Base-by-base conservation (phyloP, 192 early-diverging fungal genomes). In the Entomortierella chlamydospora region DNA sequence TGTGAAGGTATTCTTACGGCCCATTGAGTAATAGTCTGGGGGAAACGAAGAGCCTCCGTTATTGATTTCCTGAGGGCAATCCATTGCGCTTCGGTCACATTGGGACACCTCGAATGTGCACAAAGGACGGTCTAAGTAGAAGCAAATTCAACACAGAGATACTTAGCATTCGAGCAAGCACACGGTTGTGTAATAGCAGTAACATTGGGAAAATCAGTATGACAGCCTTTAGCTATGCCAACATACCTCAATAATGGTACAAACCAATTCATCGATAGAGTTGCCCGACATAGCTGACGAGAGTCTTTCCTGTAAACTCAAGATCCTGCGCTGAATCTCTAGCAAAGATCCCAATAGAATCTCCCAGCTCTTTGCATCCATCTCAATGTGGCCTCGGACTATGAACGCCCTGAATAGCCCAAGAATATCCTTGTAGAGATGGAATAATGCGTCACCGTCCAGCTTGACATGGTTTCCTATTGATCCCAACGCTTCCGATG, bases 341-440 rank as follows among this genome's bases (percentile, higher is more conserved):
- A 92, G 54, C 1, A 94, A 63, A 10, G 84, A 87, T 2, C 57
- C 55, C 42, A 93, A 66, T 12, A 95, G 76, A 0, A 74, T 66
- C 39, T 82, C 85, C 89, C 89, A 90, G 20, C 80, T 89, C 53
- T 87, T 81, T 26, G 61, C 53, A 43, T 90, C 86, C 71, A 90
- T 72, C 37, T 87, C 84, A 23, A 90, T 86, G 11, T 83, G 84
- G 22, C 85, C 65, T 13, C 77, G 71, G 0, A 86, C 77, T 4
- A 93, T 51, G 25, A 91, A 84, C 2, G 89, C 84, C 43, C 93
- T 84, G 69, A 87, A 93, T 4, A 94, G 78, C 37, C 87, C 81
- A 11, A 95, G 60, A 9, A 90, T 86, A 70, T 95, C 92, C 47
- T 87, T 89, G 76, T 91, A 94, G 18, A 91, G 81, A 22, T 74